Evolutionary conservation across 495 filamentous ascomycete species (phyloP).

Genomic region (Aspergillus taichungensis): DNA sequence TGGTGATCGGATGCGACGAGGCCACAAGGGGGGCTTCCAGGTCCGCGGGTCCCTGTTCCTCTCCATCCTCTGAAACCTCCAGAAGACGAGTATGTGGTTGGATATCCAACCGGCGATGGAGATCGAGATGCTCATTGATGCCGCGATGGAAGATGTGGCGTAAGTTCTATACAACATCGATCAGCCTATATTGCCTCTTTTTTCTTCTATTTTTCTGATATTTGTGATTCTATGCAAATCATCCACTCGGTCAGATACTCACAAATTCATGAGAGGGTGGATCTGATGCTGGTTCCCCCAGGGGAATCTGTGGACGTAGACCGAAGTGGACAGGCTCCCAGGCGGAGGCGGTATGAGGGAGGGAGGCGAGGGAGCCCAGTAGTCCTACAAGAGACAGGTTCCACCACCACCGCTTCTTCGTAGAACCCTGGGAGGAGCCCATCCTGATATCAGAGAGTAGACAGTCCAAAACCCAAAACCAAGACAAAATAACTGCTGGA

Average conservation of each 20-base stretch:
- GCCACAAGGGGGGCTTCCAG: slow-evolving; percentile 33
- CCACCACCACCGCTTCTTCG: slow-evolving; percentile 6
- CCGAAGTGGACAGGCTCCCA: slow-evolving; percentile 25
- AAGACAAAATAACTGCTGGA: too few species aligned
- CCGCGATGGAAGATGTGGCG: slow-evolving; percentile 91
- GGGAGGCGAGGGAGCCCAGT: slow-evolving; percentile 16
- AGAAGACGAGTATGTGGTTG: slow-evolving; percentile 51
- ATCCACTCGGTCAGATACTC: slow-evolving; percentile 14
- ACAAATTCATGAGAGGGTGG: slow-evolving; percentile 30
- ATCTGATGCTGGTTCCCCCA: slow-evolving; percentile 10
- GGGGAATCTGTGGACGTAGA: slow-evolving; percentile 25
- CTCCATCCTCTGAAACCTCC: slow-evolving; percentile 57
- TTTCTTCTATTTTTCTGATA: too few species aligned
- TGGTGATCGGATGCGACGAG: slow-evolving; percentile 51
- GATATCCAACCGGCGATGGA: slow-evolving; percentile 70
- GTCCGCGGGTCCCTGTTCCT: slow-evolving; percentile 27
- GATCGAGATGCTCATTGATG: slow-evolving; percentile 57
- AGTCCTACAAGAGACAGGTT: slow-evolving; percentile 10
- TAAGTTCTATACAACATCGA: slow-evolving; percentile 49
- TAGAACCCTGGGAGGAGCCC: background rate
- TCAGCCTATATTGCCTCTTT: background rate
- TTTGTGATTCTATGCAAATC: background rate
- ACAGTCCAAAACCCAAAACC: too few species aligned
- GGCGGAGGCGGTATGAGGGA: slow-evolving; percentile 17
- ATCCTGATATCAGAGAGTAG: slow-evolving; percentile 7